Conservation (phyloP, 768 basidiomycete species). For the Tylopilus vinaceipallidus region DNA sequence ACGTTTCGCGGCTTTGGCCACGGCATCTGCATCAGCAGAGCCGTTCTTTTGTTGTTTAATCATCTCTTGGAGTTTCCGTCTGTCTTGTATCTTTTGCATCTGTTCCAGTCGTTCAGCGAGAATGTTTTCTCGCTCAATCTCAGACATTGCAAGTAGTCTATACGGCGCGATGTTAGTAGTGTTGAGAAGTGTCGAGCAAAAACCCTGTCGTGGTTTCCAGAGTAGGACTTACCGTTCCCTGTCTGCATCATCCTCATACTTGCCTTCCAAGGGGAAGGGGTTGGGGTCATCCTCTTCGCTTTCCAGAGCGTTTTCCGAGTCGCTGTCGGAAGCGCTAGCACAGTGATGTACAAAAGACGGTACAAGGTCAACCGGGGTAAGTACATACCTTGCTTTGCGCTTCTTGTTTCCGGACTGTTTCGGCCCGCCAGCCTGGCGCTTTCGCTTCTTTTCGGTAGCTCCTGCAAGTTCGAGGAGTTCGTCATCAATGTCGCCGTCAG, state of each 20-base stretch:
- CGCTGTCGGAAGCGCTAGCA: constrained; percentile 39
- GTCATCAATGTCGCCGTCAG: constrained; percentile 54
- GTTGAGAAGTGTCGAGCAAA: constrained; percentile 28
- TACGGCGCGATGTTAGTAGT: constrained; percentile 6
- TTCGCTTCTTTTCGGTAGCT: constrained; percentile 64
- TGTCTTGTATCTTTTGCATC: constrained; percentile 71
- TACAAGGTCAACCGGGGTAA: constrained; percentile 2
- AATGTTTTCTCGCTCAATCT: constrained; percentile 87
- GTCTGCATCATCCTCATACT: constrained; percentile 84
- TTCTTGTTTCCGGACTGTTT: constrained; percentile 55
- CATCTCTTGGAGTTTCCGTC: constrained; percentile 70
- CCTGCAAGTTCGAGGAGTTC: constrained; percentile 83
- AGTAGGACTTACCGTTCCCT: constrained; percentile 63
- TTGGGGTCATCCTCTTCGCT: constrained; percentile 62
- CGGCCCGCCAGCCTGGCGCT: constrained; percentile 47
- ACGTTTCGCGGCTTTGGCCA: constrained; percentile 79
- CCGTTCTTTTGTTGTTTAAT: constrained; percentile 58
- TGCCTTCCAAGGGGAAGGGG: constrained; percentile 88
- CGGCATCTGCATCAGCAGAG: constrained; percentile 52
- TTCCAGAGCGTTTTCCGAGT: constrained; percentile 56
- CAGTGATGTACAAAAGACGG: constrained; percentile 1
- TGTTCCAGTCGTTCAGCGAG: constrained; percentile 79
- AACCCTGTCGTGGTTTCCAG: constrained; percentile 24
- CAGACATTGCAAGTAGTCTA: constrained; percentile 78
- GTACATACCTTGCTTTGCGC: constrained; percentile 68